These are phyloP conservation scores for Colletotrichum truncatum DNA, from an alignment of 2,329 filamentous ascomycete species.

Conservation along the genomic window DNA sequence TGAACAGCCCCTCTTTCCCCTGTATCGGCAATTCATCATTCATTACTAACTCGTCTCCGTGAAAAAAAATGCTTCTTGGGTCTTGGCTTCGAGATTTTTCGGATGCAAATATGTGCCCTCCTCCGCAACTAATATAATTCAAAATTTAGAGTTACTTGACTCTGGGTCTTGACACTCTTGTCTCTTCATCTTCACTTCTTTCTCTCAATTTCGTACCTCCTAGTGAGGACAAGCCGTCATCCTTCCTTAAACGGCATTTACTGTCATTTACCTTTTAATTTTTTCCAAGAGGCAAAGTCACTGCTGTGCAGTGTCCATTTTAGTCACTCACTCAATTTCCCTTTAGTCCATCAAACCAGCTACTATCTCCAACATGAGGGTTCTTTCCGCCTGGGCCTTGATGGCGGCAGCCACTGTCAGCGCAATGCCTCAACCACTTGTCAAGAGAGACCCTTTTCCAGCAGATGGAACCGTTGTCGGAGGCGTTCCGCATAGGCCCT, in stretches of 20 bases:
- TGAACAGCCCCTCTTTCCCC: neutral
- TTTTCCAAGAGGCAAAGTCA: neutral
- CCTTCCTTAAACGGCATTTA: slow-evolving; percentile 7
- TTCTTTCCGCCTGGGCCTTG: slow-evolving; percentile 11
- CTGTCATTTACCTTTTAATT: slow-evolving; percentile 26
- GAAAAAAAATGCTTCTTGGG: neutral
- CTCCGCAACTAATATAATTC: slow-evolving; percentile 18
- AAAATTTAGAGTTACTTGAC: slow-evolving; percentile 23
- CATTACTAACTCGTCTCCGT: neutral
- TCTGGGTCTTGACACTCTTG: neutral
- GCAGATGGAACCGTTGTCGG: slow-evolving; percentile 18
- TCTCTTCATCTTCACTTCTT: slow-evolving; percentile 8
- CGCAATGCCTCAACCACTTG: slow-evolving; percentile 21
- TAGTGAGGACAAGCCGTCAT: slow-evolving; percentile 21
- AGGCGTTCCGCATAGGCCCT: slow-evolving; percentile 16
- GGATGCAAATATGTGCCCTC: slow-evolving; percentile 8
- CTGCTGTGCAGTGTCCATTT: slow-evolving; percentile 23
- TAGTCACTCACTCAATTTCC: neutral
- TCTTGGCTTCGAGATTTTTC: slow-evolving; percentile 11
- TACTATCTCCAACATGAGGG: slow-evolving; percentile 10
- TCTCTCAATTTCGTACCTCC: slow-evolving; percentile 5
- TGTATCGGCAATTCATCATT: slow-evolving; percentile 13
- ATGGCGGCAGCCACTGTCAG: slow-evolving; percentile 14
- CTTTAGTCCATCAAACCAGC: neutral
- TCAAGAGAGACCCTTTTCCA: slow-evolving; percentile 20